Evolutionary conservation across 2,329 filamentous ascomycete genomes (phyloP).

Genomic region (Cyphellophora attinorum): DNA sequence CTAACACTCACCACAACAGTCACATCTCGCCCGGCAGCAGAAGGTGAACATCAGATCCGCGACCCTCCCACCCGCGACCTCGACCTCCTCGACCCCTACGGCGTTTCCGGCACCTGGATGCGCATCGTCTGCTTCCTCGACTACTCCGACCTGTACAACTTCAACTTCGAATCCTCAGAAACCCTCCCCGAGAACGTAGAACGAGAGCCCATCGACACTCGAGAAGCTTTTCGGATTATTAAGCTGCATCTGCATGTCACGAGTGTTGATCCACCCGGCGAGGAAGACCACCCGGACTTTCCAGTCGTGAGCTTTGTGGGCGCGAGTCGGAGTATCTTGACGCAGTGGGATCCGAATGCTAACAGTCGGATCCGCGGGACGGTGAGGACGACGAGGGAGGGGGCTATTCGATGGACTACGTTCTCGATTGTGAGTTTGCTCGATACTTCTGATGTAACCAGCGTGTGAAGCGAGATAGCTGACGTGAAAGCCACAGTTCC

Average conservation of each 20-base stretch:
- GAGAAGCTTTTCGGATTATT: slow-evolving; percentile 63
- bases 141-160: slow-evolving; percentile 62
- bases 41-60: too few species aligned
- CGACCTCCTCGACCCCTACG: slow-evolving; percentile 57
- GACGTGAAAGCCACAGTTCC: too few species aligned
- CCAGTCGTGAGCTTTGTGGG: slow-evolving; percentile 64
- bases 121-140: slow-evolving; percentile 51
- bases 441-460: too few species aligned
- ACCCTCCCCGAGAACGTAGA: slow-evolving; percentile 32
- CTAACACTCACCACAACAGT: neutral
- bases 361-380: slow-evolving; percentile 56
- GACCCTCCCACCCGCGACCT: slow-evolving; percentile 20
- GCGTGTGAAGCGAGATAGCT: too few species aligned
- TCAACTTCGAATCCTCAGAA: slow-evolving; percentile 56
- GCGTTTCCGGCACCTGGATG: slow-evolving; percentile 61
- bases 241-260: slow-evolving; percentile 57
- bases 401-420: slow-evolving; percentile 66
- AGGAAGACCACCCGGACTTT: slow-evolving; percentile 36
- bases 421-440: too few species aligned
- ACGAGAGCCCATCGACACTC: slow-evolving; percentile 46
- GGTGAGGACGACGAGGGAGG: slow-evolving; percentile 57
- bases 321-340: slow-evolving; percentile 51
- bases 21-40: too few species aligned
- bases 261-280: slow-evolving; percentile 48
- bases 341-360: slow-evolving; percentile 58